Base-by-base conservation (phyloP, 2,329 filamentous ascomycete species). In the Knoxdaviesia proteae region DNA sequence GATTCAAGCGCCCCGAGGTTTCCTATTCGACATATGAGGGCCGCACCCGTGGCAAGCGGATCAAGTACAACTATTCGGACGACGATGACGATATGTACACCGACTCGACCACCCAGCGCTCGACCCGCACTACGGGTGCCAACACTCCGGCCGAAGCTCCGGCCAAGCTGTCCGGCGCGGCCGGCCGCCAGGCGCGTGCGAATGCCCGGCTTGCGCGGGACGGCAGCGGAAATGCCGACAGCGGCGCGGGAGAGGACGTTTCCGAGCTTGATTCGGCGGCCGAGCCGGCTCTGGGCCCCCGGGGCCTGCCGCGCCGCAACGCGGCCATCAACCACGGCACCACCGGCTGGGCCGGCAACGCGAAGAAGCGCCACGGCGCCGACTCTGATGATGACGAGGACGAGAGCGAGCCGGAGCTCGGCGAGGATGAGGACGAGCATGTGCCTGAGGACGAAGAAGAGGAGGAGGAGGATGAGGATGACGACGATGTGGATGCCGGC, bases 1-100 rank as follows among this genome's bases (percentile, higher is more conserved):
- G 82, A 46, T 96, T 96, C 61, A 72, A 80, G 49, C 75, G 86
- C 5, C 84, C 86, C 5, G 87, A 94, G 51, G 79, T 81, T 7
- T 86, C 86, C 5, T 92, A 88, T 56, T 94, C 87, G 1, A 67
- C 93, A 45, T 98, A 98, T 57, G 90, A 98, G 62, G 90, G 90
- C 41, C 83, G 90, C 42, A 98, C 92, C 5, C 77, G 90, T 46
- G 90, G 90, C 44, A 96, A 98, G 65, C 81, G 88, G 47, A 81
- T 93, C 62, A 92, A 87, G 59, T 98, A 98, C 55, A 98, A 84
- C 0, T 98, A 83, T 55, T 92, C 86, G 0, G 87, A 94, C 42
- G 84, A 92, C 30, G 84, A 92, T 50, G 79, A 79, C 34, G 74
- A 78, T 10, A 74, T 75, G 42, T 71, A 67, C 44, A 73, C 72